phyloP scores from a whole-genome alignment of 1,284 basidiomycete genomes.

The Fistulinella cinereoalba region DNA sequence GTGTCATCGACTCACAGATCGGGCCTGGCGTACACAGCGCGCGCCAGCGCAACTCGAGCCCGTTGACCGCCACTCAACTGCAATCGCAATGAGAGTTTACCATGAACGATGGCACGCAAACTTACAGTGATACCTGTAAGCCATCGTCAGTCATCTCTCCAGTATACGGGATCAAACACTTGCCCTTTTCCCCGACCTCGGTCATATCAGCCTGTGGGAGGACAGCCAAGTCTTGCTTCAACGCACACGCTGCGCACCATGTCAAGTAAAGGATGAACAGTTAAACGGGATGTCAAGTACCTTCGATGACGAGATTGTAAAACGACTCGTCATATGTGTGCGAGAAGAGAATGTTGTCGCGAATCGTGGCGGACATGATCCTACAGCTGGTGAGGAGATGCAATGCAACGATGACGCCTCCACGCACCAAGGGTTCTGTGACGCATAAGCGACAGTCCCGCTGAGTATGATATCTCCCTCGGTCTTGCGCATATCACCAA shows the following conservation, averaged over 20 bases:
- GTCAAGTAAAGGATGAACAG: not conserved
- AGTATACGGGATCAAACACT: slow-evolving; percentile 8
- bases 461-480: slow-evolving; percentile 72
- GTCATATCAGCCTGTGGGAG: slow-evolving; percentile 72
- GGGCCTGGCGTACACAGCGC: slow-evolving; percentile 50
- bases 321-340: slow-evolving; percentile 82
- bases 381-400: slow-evolving; percentile 35
- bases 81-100: slow-evolving; percentile 8
- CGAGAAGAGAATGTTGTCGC: slow-evolving; percentile 89
- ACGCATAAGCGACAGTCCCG: slow-evolving; percentile 85
- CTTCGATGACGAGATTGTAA: slow-evolving; percentile 74
- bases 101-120: not conserved
- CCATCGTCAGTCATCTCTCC: not conserved
- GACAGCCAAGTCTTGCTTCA: slow-evolving; percentile 76
- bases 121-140: slow-evolving; percentile 31
- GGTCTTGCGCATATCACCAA: slow-evolving; percentile 84
- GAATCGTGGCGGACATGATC: slow-evolving; percentile 81
- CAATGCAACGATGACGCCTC: not conserved
- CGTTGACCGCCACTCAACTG: slow-evolving; percentile 57
- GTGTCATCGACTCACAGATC: slow-evolving; percentile 39
- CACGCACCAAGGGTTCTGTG: slow-evolving; percentile 82
- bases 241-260: slow-evolving; percentile 70
- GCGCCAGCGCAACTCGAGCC: slow-evolving; percentile 57
- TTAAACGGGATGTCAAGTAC: slow-evolving; percentile 33
- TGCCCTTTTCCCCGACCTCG: slow-evolving; percentile 63